Conservation (phyloP, 202 grass and related monocot species). For the Saccharum hybrid region DNA sequence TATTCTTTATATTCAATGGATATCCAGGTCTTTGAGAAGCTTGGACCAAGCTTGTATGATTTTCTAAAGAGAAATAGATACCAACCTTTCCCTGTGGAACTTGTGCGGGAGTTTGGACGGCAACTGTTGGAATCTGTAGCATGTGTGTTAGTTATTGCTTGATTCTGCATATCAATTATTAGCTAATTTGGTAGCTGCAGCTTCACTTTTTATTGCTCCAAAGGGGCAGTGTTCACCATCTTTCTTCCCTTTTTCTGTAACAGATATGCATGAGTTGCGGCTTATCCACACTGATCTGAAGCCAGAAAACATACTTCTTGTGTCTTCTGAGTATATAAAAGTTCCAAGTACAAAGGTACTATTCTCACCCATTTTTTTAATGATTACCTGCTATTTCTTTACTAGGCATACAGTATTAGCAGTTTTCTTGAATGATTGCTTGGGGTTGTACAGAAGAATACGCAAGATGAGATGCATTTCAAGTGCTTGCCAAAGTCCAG, state of each 20-base stretch:
- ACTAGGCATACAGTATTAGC: conserved; percentile 51
- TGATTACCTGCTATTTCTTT: conserved; percentile 47
- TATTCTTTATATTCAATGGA: conserved; percentile 80
- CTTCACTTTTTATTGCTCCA: conserved; percentile 52
- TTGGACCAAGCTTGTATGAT: conserved; percentile 99
- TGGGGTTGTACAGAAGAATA: conserved; percentile 82
- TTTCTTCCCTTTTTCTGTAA: conserved; percentile 48
- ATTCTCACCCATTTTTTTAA: conserved; percentile 50
- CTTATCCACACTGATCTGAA: conserved; percentile 99
- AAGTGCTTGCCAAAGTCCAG: conserved; percentile 96
- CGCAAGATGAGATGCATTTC: conserved; percentile 73
- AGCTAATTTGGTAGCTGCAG: conserved; percentile 48
- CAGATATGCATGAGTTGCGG: conserved; percentile 92
- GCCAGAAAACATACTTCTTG: conserved; percentile 97
- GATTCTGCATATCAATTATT: conserved; percentile 62
- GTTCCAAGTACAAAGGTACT: conserved; percentile 83
- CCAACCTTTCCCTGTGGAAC: conserved; percentile 97
- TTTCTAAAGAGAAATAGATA: conserved; percentile 99
- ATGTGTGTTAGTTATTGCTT: conserved; percentile 82
- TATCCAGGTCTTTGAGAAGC: conserved; percentile 99
- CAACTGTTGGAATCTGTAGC: conserved; percentile 99
- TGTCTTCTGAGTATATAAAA: conserved; percentile 84
- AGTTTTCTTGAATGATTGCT: conserved; percentile 63
- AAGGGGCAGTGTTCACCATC: conserved; percentile 50
- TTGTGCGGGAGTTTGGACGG: conserved; percentile 98